Evolutionary conservation across 148 eudicot genomes (phyloP), one percentile per base, ranked within the genome.

Genomic region (Cornus suecica): DNA sequence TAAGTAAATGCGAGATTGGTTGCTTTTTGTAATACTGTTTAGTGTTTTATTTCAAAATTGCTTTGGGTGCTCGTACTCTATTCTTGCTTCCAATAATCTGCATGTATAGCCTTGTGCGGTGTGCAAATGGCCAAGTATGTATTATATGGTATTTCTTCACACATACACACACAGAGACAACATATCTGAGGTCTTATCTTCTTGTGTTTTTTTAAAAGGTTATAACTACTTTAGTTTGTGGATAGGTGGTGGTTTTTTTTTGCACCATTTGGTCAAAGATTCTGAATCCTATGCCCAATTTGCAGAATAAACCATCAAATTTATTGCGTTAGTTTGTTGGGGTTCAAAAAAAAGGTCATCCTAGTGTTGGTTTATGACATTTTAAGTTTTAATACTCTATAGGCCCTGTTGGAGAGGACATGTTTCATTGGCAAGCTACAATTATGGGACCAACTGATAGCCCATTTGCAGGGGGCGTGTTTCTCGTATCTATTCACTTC

Each of bases 371-470:
- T 58, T 58, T 52, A 48, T 74, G 10, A 41, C 1, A 10, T 41
- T n/a, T n/a, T 2, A 42, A 42, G 23, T 28, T 74, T 65, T 14
- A 28, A 45, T 48, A 45, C 63, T 65, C 20, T 79, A n/a, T 61
- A 85, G 87, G 85, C 22, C 87, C 87, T 74, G 85, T 79, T 66
- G 85, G 83, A 22, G 83, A 79, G 68, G 87, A 84, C 66, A 81
- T 84, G 87, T 84, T 84, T 74, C 84, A 81, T 32, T 84, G 87
- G 87, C 87, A 84, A 78, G 87, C 87, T 5, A 84, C 87, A 2
- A 84, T 84, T 68, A 84, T 85, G 87, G 87, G 87, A 41, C 87
- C 87, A 22, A 16, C 77, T 9, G 87, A 85, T 25, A 85, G 87
- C 79, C 87, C 87, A 4, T 85, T 81, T 70, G 8, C 87, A 34